Percentiles rank a stretch among this genome's conserved stretches.
phyloP scores from a whole-genome alignment of 2,329 filamentous ascomycete species.

The Exserohilum rostratum region DNA sequence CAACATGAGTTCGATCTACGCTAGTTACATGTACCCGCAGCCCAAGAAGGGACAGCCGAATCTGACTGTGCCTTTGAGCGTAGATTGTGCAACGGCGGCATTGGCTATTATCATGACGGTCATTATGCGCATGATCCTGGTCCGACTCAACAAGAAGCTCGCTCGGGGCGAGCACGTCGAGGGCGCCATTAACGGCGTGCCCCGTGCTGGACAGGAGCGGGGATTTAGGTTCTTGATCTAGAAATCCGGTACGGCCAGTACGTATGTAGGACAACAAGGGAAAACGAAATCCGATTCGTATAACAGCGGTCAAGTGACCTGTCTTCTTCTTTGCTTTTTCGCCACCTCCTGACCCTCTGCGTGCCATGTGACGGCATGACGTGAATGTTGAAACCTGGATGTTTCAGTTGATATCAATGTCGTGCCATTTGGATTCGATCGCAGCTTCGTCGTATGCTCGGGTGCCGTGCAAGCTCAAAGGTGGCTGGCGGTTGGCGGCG shows the following conservation, averaged over 20 bases:
- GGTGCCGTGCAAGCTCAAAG: background rate
- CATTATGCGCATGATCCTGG: conserved; percentile 67
- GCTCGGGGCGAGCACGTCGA: conserved; percentile 65
- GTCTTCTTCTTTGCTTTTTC: conserved; percentile 8
- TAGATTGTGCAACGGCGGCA: conserved; percentile 70
- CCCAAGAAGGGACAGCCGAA: conserved; percentile 40
- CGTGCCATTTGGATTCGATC: background rate
- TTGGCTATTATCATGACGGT: conserved; percentile 69
- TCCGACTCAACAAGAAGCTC: conserved; percentile 71
- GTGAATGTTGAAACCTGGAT: background rate
- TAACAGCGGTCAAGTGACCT: background rate
- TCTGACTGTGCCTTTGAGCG: conserved; percentile 65
- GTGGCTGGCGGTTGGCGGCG: conserved; percentile 6
- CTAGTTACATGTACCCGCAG: conserved; percentile 70
- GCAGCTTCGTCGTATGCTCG: background rate
- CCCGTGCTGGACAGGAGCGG: conserved; percentile 62
- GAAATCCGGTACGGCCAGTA: conserved; percentile 1
- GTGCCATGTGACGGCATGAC: background rate
- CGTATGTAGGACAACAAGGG: background rate
- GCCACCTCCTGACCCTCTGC: conserved; percentile 4
- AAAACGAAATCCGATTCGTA: background rate
- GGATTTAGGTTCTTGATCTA: conserved; percentile 71
- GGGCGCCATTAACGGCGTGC: conserved; percentile 60
- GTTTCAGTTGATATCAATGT: background rate
- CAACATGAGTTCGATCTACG: conserved; percentile 73